phyloP scores from a whole-genome alignment of 2,329 filamentous ascomycete species.

The Fusarium longipes region DNA sequence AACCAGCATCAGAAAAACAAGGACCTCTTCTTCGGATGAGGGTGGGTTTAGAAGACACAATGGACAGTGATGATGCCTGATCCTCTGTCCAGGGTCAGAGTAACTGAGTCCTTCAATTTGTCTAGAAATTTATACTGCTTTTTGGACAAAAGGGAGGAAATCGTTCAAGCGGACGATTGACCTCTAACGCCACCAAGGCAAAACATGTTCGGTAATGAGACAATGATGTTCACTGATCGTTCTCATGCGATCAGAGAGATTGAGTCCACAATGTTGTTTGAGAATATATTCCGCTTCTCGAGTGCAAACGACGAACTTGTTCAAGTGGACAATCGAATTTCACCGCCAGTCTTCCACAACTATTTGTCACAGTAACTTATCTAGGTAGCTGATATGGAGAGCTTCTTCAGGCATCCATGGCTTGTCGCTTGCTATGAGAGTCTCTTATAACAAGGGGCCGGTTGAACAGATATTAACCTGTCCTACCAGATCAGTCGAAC shows the following conservation, averaged over 20 bases:
- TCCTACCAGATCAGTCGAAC: neutral
- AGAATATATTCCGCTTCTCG: too few species aligned
- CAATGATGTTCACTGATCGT: too few species aligned
- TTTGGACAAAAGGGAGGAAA: neutral
- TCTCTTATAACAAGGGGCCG: conserved; percentile 5
- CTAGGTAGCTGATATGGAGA: too few species aligned
- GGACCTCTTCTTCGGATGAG: too few species aligned
- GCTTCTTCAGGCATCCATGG: neutral
- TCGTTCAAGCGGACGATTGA: neutral
- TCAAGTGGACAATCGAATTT: too few species aligned
- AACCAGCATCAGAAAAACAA: neutral
- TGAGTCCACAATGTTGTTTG: too few species aligned
- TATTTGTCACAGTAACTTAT: too few species aligned
- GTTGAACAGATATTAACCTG: neutral
- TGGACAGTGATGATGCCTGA: neutral
- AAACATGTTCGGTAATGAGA: too few species aligned
- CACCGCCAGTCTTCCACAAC: too few species aligned
- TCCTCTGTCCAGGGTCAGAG: neutral
- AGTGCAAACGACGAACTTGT: too few species aligned
- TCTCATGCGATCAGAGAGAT: too few species aligned
- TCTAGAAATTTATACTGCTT: neutral
- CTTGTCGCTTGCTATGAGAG: neutral
- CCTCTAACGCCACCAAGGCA: neutral
- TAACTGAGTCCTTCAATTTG: neutral
- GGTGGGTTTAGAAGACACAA: too few species aligned